Evolutionary conservation across 169 alveolate genomes (phyloP).

Genomic region (Plasmodium cynomolgi): DNA sequence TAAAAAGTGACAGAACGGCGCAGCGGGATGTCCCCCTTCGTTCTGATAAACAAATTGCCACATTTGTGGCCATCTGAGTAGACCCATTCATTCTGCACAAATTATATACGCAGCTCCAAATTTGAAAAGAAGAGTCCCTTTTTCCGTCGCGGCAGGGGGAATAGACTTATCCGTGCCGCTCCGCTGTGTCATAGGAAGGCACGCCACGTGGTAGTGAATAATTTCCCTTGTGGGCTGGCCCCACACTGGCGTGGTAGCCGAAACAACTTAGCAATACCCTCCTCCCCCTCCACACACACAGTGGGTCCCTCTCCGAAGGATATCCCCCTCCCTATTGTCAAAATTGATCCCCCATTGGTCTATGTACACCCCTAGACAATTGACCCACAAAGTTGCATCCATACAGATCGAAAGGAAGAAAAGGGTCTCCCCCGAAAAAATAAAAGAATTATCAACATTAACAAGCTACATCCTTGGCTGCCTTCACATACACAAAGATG

Average conservation of each 20-base stretch:
- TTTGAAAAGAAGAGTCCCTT: not conserved
- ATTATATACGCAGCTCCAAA: not conserved
- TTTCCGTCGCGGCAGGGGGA: not conserved
- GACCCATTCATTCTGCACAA: not conserved
- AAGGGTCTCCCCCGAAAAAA: not conserved
- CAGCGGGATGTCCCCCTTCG: not conserved
- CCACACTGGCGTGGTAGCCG: not conserved
- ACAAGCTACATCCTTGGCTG: not conserved
- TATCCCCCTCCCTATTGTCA: not conserved
- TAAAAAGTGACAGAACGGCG: not conserved
- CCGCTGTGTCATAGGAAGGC: not conserved
- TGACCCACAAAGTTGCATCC: not conserved
- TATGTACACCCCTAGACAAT: not conserved
- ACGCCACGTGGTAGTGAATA: not conserved
- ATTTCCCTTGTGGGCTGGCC: not conserved
- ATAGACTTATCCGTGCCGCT: not conserved
- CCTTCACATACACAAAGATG: conserved; percentile 1
- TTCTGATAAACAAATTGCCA: not conserved
- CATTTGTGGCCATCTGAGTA: not conserved
- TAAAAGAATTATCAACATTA: too few relatives aligned
- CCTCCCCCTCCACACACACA: not conserved
- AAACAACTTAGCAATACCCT: not conserved
- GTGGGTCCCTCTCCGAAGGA: not conserved
- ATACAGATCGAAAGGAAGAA: not conserved
- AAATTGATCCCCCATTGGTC: not conserved